Conservation (phyloP, 1,139 yeast genomes). For the Magnusiomyces fungicola region DNA sequence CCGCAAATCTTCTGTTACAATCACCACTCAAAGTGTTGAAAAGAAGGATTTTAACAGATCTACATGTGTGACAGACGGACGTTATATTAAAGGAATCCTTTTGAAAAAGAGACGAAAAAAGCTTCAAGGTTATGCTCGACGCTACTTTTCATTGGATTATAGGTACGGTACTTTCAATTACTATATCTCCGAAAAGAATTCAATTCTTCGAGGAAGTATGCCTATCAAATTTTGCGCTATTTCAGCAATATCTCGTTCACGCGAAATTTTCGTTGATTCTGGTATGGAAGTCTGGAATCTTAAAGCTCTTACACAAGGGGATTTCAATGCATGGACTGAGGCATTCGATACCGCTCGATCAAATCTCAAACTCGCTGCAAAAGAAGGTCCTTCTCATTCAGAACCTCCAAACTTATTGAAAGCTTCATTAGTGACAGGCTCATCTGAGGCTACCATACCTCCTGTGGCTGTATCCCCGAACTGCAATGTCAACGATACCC, state of each 20-base stretch:
- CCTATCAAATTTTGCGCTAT: slow-evolving; percentile 75
- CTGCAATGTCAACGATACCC: too few relatives aligned
- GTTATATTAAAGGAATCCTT: slow-evolving; percentile 57
- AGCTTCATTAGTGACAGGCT: not conserved
- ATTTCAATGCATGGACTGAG: slow-evolving; percentile 75
- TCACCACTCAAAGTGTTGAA: slow-evolving; percentile 1
- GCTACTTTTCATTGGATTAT: slow-evolving; percentile 77
- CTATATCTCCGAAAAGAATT: slow-evolving; percentile 61
- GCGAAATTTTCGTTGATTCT: slow-evolving; percentile 77
- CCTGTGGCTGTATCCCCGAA: not conserved
- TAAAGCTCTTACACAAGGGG: slow-evolving; percentile 56
- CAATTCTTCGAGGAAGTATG: slow-evolving; percentile 83
- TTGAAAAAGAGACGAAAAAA: slow-evolving; percentile 73
- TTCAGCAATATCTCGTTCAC: slow-evolving; percentile 62
- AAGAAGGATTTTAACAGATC: slow-evolving; percentile 7
- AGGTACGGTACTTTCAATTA: slow-evolving; percentile 79
- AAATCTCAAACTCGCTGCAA: not conserved
- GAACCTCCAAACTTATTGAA: not conserved
- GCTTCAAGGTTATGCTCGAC: slow-evolving; percentile 78
- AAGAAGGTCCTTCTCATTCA: not conserved
- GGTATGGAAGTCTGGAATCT: slow-evolving; percentile 95
- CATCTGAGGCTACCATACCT: not conserved
- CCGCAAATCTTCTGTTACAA: slow-evolving; percentile 3
- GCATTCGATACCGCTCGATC: slow-evolving; percentile 46
- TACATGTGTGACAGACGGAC: slow-evolving; percentile 24